Conservation (phyloP, 2,329 filamentous ascomycete species). For the Calonectria crousiana region DNA sequence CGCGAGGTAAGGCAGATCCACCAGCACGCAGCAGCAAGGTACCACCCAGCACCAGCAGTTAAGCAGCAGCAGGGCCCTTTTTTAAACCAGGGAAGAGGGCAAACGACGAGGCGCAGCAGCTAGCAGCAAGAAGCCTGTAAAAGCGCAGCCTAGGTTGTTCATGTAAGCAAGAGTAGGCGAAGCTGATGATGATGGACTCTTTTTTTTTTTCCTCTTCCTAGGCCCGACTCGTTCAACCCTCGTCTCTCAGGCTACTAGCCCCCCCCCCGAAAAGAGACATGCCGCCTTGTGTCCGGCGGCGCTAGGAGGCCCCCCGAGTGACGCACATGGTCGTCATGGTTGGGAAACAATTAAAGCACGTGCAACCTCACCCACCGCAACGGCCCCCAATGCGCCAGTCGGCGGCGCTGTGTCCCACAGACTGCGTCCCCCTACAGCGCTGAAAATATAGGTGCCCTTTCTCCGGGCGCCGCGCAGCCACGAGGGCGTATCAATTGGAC, state of each 20-base stretch:
- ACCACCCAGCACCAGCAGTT: background rate
- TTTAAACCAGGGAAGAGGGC: background rate
- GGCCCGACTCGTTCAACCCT: background rate
- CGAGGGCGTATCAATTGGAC: slow-evolving; percentile 17
- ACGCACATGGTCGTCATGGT: slow-evolving; percentile 50
- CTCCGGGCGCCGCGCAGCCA: slow-evolving; percentile 3
- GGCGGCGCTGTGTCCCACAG: background rate
- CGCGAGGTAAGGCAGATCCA: slow-evolving; percentile 7
- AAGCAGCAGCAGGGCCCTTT: slow-evolving; percentile 6
- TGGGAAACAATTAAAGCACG: slow-evolving; percentile 36
- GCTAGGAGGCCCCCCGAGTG: slow-evolving; percentile 28
- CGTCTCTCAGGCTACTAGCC: slow-evolving; percentile 22
- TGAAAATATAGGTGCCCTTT: background rate
- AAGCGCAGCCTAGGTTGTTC: background rate
- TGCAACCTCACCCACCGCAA: slow-evolving; percentile 24
- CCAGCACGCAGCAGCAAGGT: slow-evolving; percentile 5
- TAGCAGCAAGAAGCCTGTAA: background rate
- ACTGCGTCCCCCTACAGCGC: background rate
- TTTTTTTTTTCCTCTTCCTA: background rate
- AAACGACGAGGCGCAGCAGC: background rate
- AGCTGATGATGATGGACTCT: slow-evolving; percentile 9
- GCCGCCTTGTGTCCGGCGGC: background rate
- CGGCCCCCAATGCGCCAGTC: background rate
- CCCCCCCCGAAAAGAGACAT: slow-evolving; percentile 27
- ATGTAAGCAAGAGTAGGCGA: background rate